phyloP scores from a whole-genome alignment of 1,284 basidiomycete species.

The Microbotryum saponariae region DNA sequence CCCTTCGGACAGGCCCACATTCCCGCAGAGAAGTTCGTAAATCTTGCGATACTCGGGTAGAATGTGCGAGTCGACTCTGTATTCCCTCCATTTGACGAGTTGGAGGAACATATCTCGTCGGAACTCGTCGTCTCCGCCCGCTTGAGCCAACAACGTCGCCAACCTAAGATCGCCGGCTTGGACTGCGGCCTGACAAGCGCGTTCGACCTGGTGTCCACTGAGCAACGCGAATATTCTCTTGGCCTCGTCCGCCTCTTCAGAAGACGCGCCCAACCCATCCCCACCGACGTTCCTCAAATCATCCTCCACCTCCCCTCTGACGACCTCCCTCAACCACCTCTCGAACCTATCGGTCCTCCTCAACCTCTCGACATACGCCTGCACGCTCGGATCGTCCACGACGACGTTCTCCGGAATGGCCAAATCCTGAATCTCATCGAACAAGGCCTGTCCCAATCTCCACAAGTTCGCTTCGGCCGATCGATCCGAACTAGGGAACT shows the following conservation, averaged over 20 bases:
- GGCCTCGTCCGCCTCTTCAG: constrained; percentile 44
- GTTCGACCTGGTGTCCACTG: constrained; percentile 77
- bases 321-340: constrained; percentile 72
- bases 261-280: constrained; percentile 34
- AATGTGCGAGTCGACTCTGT: constrained; percentile 66
- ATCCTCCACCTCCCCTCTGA: constrained; percentile 64
- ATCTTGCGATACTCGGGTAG: constrained; percentile 63
- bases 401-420: constrained; percentile 52
- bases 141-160: constrained; percentile 85
- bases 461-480: constrained; percentile 74
- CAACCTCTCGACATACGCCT: not conserved
- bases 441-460: constrained; percentile 80
- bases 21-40: constrained; percentile 78
- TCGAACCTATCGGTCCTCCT: constrained; percentile 76
- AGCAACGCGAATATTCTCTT: constrained; percentile 66
- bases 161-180: constrained; percentile 74
- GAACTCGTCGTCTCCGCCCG: constrained; percentile 70
- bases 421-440: constrained; percentile 63
- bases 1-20: constrained; percentile 59
- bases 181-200: constrained; percentile 68
- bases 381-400: not conserved
- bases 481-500: constrained; percentile 66
- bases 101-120: constrained; percentile 69
- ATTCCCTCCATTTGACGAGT: constrained; percentile 72
- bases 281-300: constrained; percentile 51